Evolutionary conservation across 768 basidiomycete species (phyloP).

Genomic region (Suillus decipiens): DNA sequence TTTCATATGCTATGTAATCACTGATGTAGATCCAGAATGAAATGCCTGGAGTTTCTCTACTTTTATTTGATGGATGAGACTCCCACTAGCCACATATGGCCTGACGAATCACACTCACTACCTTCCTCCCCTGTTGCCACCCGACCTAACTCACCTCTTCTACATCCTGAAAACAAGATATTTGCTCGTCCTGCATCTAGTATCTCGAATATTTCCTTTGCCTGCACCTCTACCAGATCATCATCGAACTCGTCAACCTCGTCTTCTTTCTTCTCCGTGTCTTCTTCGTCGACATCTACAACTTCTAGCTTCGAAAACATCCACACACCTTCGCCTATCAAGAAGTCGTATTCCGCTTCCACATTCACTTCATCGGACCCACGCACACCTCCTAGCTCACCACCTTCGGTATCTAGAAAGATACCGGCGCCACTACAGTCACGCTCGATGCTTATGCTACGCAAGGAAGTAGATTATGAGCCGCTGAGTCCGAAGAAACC

Average conservation of each 20-base stretch:
- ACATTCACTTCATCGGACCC: slow-evolving; percentile 19
- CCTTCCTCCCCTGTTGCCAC: slow-evolving; percentile 33
- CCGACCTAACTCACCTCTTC: slow-evolving; percentile 26
- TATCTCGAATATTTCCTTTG: slow-evolving; percentile 21
- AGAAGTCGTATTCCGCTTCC: slow-evolving; percentile 35
- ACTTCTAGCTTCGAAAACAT: slow-evolving; percentile 26
- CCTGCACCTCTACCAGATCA: slow-evolving; percentile 24
- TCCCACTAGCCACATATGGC: slow-evolving; percentile 19
- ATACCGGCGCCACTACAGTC: slow-evolving; percentile 35
- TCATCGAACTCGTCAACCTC: slow-evolving; percentile 21
- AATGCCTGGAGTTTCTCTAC: slow-evolving; percentile 93
- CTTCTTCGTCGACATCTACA: slow-evolving; percentile 40
- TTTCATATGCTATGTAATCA: slow-evolving; percentile 35
- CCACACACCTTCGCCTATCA: slow-evolving; percentile 43
- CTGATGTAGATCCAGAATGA: slow-evolving; percentile 64
- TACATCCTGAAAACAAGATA: slow-evolving; percentile 24
- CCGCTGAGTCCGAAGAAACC: slow-evolving; percentile 72
- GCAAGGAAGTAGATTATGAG: slow-evolving; percentile 70
- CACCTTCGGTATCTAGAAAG: slow-evolving; percentile 27
- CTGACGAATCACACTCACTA: slow-evolving; percentile 29
- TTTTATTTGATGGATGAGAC: slow-evolving; percentile 92
- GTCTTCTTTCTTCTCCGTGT: slow-evolving; percentile 38
- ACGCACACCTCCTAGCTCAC: slow-evolving; percentile 26
- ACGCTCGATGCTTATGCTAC: slow-evolving; percentile 63
- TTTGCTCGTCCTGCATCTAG: slow-evolving; percentile 26